Base-by-base conservation (phyloP, 352 stramenopile genomes). In the Phytophthora foliorum region DNA sequence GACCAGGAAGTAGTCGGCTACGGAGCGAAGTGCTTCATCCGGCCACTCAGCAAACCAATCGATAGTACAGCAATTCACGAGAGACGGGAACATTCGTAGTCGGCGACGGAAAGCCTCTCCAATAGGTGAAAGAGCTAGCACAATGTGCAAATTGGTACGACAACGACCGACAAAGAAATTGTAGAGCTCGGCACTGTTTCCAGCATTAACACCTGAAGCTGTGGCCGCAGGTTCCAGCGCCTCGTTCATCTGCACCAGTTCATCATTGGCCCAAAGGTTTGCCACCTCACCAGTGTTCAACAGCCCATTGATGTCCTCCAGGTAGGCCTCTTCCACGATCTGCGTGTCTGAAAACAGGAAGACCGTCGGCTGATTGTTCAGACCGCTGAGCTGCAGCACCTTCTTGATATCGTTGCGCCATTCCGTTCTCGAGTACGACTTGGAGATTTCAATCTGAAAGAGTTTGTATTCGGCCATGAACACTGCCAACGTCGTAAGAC, bases 21-120 rank as follows among this genome's bases (percentile, higher is more conserved):
- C 96, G 4, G 88, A 97, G 14, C 89, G 86, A 46, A 99, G 76
- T 16, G 96, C 96, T 74, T 99, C 94, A 46, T 97, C 83, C 0
- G 96, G 96, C 96, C 96, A 99, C 56, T 98, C 95, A 0, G 93
- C 92, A 74, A 99, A 99, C 95, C 96, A 99, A 54, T 99, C 96
- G 61, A 99, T 98, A 38, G 96, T 98, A 66, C 95, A 98, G 72
- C 96, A 99, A 69, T 98, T 99, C 4, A 99, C 95, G 2, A 99
- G 84, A 22, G 96, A 97, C 22, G 96, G 96, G 63, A 99, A 99
- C 94, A 98, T 99, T 8, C 96, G 89, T 48, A 99, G 77, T 6
- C 96, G 87, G 9, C 92, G 86, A 2, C 96, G 89, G 68, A 99
- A 99, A 0, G 94, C 92, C 29, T 98, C 93, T 2, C 96, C 92